phyloP scores from a whole-genome alignment of 2,329 filamentous ascomycete species.

The Rhytidhysteron rufulum region DNA sequence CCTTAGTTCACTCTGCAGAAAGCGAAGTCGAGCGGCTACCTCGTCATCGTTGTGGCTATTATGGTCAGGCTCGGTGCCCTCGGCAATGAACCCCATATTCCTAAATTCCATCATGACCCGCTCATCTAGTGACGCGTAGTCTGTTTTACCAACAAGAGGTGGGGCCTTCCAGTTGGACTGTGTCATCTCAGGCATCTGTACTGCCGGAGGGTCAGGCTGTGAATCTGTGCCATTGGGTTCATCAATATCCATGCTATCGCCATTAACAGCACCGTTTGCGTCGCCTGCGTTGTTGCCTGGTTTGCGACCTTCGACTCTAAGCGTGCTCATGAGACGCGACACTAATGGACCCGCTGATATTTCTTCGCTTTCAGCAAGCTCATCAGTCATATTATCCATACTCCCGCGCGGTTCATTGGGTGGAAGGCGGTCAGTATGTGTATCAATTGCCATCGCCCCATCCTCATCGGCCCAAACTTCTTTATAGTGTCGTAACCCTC shows the following conservation, averaged over 20 bases:
- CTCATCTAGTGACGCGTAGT: slow-evolving; percentile 84
- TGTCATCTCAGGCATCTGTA: slow-evolving; percentile 73
- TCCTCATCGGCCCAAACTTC: slow-evolving; percentile 96
- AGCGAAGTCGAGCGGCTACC: slow-evolving; percentile 81
- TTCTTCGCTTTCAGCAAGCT: slow-evolving; percentile 81
- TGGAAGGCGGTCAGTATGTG: slow-evolving; percentile 63
- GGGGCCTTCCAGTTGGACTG: slow-evolving; percentile 76
- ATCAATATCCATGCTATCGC: slow-evolving; percentile 45
- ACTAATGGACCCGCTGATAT: slow-evolving; percentile 85
- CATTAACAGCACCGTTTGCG: slow-evolving; percentile 50
- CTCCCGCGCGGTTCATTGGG: slow-evolving; percentile 79
- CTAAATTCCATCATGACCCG: slow-evolving; percentile 86
- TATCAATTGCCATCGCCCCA: slow-evolving; percentile 70
- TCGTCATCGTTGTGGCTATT: slow-evolving; percentile 91
- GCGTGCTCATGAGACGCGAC: slow-evolving; percentile 71
- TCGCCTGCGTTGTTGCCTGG: slow-evolving; percentile 54
- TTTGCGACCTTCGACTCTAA: slow-evolving; percentile 71
- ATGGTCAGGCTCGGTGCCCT: slow-evolving; percentile 73
- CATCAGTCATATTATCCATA: slow-evolving; percentile 83
- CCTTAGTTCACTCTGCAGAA: slow-evolving; percentile 77
- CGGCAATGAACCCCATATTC: slow-evolving; percentile 82
- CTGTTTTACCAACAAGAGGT: slow-evolving; percentile 64
- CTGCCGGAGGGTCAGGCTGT: slow-evolving; percentile 51
- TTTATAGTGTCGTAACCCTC: slow-evolving; percentile 79
- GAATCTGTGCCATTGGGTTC: slow-evolving; percentile 33